phyloP scores from a whole-genome alignment of 2,329 filamentous ascomycete species.

The Orbilia quercus region DNA sequence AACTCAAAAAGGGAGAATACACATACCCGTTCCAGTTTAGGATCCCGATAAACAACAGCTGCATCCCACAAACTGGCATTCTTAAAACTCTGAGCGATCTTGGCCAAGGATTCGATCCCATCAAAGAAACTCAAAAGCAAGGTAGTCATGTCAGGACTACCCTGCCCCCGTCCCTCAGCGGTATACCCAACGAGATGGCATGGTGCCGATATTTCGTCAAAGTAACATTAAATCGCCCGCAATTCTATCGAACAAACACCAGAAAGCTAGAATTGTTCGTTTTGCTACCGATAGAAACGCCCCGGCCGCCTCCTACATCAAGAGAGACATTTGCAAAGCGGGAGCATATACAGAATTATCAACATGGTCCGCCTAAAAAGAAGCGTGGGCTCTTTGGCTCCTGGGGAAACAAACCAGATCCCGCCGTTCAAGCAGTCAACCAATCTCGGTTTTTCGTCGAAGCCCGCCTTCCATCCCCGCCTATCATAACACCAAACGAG shows the following conservation, averaged over 20 bases:
- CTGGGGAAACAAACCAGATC: slow-evolving; percentile 58
- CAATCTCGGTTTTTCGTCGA: slow-evolving; percentile 73
- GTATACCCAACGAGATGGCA: slow-evolving; percentile 77
- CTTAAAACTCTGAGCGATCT: slow-evolving; percentile 62
- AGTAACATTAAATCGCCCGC: slow-evolving; percentile 77
- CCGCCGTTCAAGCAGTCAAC: slow-evolving; percentile 59
- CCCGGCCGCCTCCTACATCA: slow-evolving; percentile 73
- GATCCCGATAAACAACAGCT: slow-evolving; percentile 67
- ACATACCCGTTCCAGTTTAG: slow-evolving; percentile 83
- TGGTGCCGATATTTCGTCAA: slow-evolving; percentile 96
- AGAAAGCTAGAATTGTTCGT: slow-evolving; percentile 62
- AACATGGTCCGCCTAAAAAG: slow-evolving; percentile 64
- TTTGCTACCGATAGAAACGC: slow-evolving; percentile 92
- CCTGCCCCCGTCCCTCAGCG: slow-evolving; percentile 87
- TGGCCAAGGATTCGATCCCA: slow-evolving; percentile 64
- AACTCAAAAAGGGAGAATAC: slow-evolving; percentile 76
- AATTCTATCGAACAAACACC: slow-evolving; percentile 59
- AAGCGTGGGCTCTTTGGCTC: slow-evolving; percentile 72
- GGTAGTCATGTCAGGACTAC: slow-evolving; percentile 81
- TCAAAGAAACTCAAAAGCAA: slow-evolving; percentile 64
- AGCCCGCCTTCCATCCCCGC: slow-evolving; percentile 84
- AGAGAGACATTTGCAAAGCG: slow-evolving; percentile 88
- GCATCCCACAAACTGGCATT: slow-evolving; percentile 53
- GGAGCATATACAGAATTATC: slow-evolving; percentile 70
- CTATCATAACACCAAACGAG: slow-evolving; percentile 89